Evolutionary conservation across 768 basidiomycete species (phyloP), one percentile per base, ranked within the genome.

Genomic region (Gelatoporia subvermispora): DNA sequence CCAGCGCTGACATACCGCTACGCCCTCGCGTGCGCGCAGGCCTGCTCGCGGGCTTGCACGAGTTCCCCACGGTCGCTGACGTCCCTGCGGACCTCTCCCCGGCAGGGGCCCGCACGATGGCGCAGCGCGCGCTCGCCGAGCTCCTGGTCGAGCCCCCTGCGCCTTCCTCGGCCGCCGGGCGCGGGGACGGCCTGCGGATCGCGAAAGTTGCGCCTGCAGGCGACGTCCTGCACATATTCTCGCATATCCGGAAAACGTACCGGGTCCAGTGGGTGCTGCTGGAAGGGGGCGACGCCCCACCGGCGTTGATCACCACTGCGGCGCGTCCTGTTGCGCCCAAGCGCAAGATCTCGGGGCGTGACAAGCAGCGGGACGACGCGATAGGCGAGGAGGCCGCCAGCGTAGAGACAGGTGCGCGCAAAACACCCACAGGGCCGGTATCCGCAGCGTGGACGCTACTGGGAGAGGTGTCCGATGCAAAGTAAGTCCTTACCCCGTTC

Each of bases 161-260:
- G 23, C 35, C 34, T 42, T 36, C 48, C 48, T 41, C 73, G 20
- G 11, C 9, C 21, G n/a, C 16, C 22, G 45, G 25, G 20, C 20
- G 22, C 24, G 36, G 23, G 21, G 34, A 18, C 49, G 21, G 10
- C 45, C 41, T 61, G 17, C 67, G 62, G 16, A 72, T 87, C 18
- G 56, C 67, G 35, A 67, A 72, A 49, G 69, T 83, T 45, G 67
- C 68, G 48, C 69, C 75, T 17, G 79, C 72, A 18, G 84, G 84
- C 10, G 77, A 85, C 50, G 80, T 94, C 34, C 49, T 83, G 3
- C 93, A 95, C 60, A 70, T 91, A 41, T 96, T 96, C 67, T 92
- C 89, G 8, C 93, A 97, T 62, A 88, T 94, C 61, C 81, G 73
- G 58, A 92, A 93, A 71, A 93, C 88, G 11, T 94, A 88, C 61